Evolutionary conservation across 768 basidiomycete species (phyloP).

Genomic region (Kwoniella mangroviensis): DNA sequence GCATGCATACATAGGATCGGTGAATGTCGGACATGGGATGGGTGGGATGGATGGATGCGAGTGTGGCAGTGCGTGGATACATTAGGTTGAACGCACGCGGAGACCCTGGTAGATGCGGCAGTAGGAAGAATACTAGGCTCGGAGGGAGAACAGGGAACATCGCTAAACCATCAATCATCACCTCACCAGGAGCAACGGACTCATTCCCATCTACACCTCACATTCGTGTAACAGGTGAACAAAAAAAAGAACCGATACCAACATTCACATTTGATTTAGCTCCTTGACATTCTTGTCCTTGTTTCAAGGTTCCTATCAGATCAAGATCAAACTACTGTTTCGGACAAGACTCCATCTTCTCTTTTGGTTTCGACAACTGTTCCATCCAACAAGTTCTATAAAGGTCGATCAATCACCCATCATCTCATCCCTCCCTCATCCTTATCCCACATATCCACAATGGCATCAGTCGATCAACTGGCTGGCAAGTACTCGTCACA

Average conservation of each 20-base stretch:
- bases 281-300: neutral
- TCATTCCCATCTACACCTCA: neutral
- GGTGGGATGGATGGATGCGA: neutral
- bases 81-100: no score
- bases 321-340: constrained; percentile 2
- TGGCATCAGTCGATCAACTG: constrained; percentile 50
- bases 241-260: no score
- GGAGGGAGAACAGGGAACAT: neutral
- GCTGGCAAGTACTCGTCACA: constrained; percentile 51
- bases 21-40: neutral
- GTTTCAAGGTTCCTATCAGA: neutral
- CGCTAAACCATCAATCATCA: neutral
- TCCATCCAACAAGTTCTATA: constrained; percentile 7
- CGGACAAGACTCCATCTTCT: neutral
- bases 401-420: neutral
- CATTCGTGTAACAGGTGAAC: neutral
- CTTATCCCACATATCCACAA: constrained; percentile 18
- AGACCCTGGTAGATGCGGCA: neutral
- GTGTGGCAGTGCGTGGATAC: neutral
- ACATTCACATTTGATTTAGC: neutral
- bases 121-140: neutral
- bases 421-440: neutral
- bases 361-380: neutral
- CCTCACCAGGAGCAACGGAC: neutral
- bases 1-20: neutral